phyloP scores from a whole-genome alignment of 441 rosid genomes.

The Hura crepitans region DNA sequence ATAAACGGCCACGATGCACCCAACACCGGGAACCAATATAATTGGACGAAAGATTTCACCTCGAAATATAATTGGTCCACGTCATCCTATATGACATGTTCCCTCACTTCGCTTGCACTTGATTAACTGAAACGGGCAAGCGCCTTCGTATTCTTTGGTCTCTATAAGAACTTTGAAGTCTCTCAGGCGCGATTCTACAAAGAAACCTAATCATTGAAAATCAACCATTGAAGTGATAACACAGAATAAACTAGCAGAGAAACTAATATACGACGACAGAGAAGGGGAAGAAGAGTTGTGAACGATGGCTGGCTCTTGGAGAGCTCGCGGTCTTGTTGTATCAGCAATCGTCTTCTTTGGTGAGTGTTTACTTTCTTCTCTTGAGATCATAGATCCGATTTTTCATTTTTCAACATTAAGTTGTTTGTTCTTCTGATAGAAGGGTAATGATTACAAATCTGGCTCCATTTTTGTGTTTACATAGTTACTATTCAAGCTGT shows the following conservation, averaged over 20 bases:
- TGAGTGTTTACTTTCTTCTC: slow-evolving; percentile 23
- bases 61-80: slow-evolving; percentile 51
- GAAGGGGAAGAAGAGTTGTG: neutral
- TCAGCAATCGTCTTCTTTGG: slow-evolving; percentile 54
- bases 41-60: slow-evolving; percentile 35
- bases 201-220: no score
- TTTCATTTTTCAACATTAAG: neutral
- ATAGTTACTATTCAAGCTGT: neutral
- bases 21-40: slow-evolving; percentile 41
- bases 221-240: neutral
- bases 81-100: slow-evolving; percentile 50
- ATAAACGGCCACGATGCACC: slow-evolving; percentile 41
- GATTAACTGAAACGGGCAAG: neutral
- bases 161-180: neutral
- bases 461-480: neutral
- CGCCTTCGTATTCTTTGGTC: neutral
- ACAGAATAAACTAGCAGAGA: no score
- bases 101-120: slow-evolving; percentile 3
- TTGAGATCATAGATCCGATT: slow-evolving; percentile 23
- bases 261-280: neutral
- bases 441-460: slow-evolving; percentile 12
- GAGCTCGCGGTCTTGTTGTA: slow-evolving; percentile 48
- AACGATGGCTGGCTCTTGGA: slow-evolving; percentile 42
- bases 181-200: neutral
- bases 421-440: neutral